Evolutionary conservation across 352 stramenopile species (phyloP), one percentile per base, ranked within the genome.

Genomic region (Phytopythium boreale): DNA sequence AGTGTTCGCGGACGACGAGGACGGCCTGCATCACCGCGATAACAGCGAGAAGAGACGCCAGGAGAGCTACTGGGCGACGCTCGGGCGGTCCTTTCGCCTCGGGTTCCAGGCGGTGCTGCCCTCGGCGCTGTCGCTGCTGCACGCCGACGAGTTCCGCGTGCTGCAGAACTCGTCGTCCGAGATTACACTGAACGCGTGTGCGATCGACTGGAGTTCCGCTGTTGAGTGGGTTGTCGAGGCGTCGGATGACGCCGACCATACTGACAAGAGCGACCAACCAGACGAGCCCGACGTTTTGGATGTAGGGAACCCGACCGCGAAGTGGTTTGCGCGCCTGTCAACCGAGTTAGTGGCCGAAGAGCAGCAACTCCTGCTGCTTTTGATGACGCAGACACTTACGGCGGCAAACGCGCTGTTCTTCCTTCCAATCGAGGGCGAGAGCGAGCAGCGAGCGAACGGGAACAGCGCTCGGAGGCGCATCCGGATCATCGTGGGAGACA

Each of bases 91-190:
- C 26, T 92, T 92, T 67, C 62, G 66, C 17, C 71, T 68, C 15
- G 84, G 84, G 9, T 92, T 92, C 61, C 66, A 81, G 17, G 65
- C 69, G 46, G 84, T 92, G 2, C 50, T 84, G 9, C 84, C 84
- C 15, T 73, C 68, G 17, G 82, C 66, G n/a, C 64, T 90, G 4
- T 49, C 69, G n/a, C 52, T 90, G 3, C 71, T 92, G 52, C 70
- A 74, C 27, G 67, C 66, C 0, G 70, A 84, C 36, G 82, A 88
- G 63, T 75, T 92, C 36, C 71, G 77, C 2, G 66, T 92, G 36
- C 62, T 92, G 43, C 70, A 88, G 22, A 76, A 90, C 29, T 76
- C 70, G 12, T 59, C 64, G 19, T 41, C 22, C n/a, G 53, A 74
- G 17, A 65, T 51, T 12, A 66, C 53, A 20, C 49, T 82, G 22